A percentile compares a stretch with the other conserved stretches of the same genome.
Evolutionary conservation across 345 rosid genomes (phyloP).

Genomic region (Eucalyptus rudis): DNA sequence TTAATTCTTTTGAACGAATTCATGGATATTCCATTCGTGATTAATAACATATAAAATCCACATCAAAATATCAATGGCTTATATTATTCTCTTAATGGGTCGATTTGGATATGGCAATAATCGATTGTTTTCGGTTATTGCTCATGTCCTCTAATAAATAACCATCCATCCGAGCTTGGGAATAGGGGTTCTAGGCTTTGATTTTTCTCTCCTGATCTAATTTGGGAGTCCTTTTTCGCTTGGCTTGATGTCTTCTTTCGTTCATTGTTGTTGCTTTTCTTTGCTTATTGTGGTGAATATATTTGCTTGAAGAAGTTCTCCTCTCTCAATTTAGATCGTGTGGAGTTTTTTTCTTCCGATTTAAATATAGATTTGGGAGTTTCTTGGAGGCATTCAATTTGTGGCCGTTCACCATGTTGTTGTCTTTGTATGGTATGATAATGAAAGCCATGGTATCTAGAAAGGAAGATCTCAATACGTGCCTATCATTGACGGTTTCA

Average conservation of each 20-base stretch:
- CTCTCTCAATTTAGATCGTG: fast-evolving
- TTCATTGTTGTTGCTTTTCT: fast-evolving
- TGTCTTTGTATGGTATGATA: background rate
- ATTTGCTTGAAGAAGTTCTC: background rate
- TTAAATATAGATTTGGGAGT: background rate
- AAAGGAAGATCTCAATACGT: background rate
- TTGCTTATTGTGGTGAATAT: background rate
- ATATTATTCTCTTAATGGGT: too few species aligned
- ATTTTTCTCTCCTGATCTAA: background rate
- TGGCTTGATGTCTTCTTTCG: too few species aligned
- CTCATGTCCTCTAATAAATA: fast-evolving
- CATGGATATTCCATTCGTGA: background rate
- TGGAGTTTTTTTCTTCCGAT: fast-evolving
- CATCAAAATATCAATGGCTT: fast-evolving
- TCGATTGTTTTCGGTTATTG: fast-evolving
- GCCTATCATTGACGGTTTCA: background rate
- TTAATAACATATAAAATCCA: too few species aligned
- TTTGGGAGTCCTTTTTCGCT: background rate
- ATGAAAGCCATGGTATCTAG: background rate
- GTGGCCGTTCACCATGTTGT: background rate
- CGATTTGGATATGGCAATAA: too few species aligned
- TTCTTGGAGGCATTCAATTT: fast-evolving
- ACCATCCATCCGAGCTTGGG: too few species aligned
- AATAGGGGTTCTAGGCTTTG: too few species aligned
- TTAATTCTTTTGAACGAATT: fast-evolving